Conservation (phyloP, 2,329 filamentous ascomycete genomes). For the Malbranchea zuffiana region DNA sequence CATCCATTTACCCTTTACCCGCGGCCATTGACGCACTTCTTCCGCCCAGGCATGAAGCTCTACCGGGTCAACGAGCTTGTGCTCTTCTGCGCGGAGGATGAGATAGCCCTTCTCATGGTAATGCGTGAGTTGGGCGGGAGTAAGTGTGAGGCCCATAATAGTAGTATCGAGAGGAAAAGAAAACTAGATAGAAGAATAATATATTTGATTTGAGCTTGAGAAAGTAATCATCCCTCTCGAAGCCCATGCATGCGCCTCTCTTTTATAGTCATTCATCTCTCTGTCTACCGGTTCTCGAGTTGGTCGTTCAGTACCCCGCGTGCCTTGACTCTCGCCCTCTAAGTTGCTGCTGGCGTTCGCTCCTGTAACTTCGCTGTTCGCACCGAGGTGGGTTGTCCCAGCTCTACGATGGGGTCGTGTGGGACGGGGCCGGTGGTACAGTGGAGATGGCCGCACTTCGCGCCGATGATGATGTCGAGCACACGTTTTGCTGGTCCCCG, state of each 20-base stretch:
- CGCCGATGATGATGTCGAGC: too few relatives aligned
- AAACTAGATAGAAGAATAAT: neutral
- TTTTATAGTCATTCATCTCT: neutral
- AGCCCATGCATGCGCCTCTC: too few relatives aligned
- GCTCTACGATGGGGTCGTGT: too few relatives aligned
- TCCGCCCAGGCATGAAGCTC: neutral
- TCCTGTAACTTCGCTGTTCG: neutral
- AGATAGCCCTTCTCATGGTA: neutral
- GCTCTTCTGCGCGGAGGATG: neutral
- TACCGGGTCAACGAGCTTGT: neutral
- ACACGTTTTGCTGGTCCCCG: too few relatives aligned
- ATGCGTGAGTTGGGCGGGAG: neutral
- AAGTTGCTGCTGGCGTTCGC: neutral
- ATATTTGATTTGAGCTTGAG: too few relatives aligned
- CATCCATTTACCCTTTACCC: neutral
- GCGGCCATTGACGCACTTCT: neutral
- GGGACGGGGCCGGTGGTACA: too few relatives aligned
- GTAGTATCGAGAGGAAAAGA: neutral
- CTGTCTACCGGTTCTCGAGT: neutral
- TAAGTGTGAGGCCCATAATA: neutral
- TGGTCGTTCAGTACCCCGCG: too few relatives aligned
- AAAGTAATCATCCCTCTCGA: too few relatives aligned
- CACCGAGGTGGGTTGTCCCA: neutral
- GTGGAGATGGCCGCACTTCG: neutral
- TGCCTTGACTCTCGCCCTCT: too few relatives aligned